Conservation (phyloP, 1,284 basidiomycete species). For the Puccinia sorghi region DNA sequence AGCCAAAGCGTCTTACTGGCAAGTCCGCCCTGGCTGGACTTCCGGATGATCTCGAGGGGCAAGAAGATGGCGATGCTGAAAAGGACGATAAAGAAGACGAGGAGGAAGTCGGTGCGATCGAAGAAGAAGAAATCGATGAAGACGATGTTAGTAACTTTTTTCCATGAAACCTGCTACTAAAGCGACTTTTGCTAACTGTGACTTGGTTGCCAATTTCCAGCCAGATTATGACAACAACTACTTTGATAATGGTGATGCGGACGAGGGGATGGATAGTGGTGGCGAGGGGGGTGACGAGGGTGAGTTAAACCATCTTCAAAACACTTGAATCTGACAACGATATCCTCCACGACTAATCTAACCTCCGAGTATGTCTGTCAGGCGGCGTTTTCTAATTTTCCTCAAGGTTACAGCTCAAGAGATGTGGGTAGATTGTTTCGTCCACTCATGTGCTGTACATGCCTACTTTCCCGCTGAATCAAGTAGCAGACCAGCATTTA, state of each 20-base stretch:
- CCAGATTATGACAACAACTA: slow-evolving; percentile 48
- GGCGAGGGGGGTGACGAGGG: slow-evolving; percentile 37
- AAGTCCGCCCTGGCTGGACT: slow-evolving; percentile 5
- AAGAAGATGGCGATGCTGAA: slow-evolving; percentile 35
- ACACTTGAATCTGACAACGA: not conserved
- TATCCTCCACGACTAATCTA: not conserved
- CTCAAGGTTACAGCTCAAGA: not conserved
- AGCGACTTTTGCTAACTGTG: not conserved
- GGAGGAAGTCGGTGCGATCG: slow-evolving; percentile 8
- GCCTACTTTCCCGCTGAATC: no score
- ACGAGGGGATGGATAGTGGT: slow-evolving; percentile 33
- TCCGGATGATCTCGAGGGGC: not conserved
- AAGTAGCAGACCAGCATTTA: no score
- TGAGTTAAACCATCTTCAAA: not conserved
- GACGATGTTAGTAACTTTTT: slow-evolving; percentile 36
- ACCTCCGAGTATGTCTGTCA: not conserved
- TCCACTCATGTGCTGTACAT: no score
- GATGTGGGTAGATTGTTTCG: no score
- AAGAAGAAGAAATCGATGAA: slow-evolving; percentile 45
- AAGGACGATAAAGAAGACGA: slow-evolving; percentile 39
- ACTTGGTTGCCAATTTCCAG: not conserved
- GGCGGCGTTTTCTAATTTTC: not conserved
- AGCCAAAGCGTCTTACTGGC: not conserved
- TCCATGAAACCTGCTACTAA: not conserved
- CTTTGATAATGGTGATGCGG: slow-evolving; percentile 45